A percentile compares a stretch with the other conserved stretches of the same genome.
phyloP scores from a whole-genome alignment of 2,329 filamentous ascomycete species.

The Cladosporium velox region DNA sequence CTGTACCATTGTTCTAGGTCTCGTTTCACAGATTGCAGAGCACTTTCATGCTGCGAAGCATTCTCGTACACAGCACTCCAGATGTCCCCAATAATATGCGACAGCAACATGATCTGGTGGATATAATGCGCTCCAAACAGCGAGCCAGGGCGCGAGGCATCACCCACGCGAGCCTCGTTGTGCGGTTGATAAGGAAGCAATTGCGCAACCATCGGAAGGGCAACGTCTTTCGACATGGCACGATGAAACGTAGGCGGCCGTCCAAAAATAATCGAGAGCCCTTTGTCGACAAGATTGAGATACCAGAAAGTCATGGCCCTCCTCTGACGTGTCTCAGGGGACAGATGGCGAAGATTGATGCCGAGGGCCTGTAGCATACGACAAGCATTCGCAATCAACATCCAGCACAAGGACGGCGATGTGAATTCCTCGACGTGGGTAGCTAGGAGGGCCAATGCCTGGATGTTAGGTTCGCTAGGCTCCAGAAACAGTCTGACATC shows the following conservation, averaged over 20 bases:
- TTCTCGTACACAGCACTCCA: constrained; percentile 24
- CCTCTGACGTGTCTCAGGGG: constrained; percentile 24
- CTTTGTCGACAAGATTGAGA: constrained; percentile 30
- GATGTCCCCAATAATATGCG: constrained; percentile 24
- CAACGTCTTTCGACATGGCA: constrained; percentile 24
- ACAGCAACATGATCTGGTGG: constrained; percentile 25
- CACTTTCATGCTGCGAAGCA: not conserved
- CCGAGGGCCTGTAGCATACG: constrained; percentile 30
- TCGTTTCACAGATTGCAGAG: constrained; percentile 8
- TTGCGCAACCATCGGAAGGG: constrained; percentile 26
- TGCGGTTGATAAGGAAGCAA: constrained; percentile 25
- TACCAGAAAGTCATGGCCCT: constrained; percentile 30
- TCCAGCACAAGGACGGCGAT: constrained; percentile 31
- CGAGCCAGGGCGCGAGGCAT: constrained; percentile 10
- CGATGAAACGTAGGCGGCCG: constrained; percentile 28
- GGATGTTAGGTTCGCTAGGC: constrained; percentile 28
- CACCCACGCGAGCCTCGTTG: not conserved
- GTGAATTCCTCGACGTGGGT: constrained; percentile 30
- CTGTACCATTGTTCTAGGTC: constrained; percentile 27
- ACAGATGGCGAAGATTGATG: constrained; percentile 25
- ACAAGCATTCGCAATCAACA: constrained; percentile 29
- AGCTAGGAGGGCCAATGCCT: constrained; percentile 29
- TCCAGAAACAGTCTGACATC: constrained; percentile 29
- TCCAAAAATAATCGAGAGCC: constrained; percentile 28
- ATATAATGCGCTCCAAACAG: constrained; percentile 29